Conservation (phyloP, 148 eudicot genomes). For the Rhododendron griersonianum region DNA sequence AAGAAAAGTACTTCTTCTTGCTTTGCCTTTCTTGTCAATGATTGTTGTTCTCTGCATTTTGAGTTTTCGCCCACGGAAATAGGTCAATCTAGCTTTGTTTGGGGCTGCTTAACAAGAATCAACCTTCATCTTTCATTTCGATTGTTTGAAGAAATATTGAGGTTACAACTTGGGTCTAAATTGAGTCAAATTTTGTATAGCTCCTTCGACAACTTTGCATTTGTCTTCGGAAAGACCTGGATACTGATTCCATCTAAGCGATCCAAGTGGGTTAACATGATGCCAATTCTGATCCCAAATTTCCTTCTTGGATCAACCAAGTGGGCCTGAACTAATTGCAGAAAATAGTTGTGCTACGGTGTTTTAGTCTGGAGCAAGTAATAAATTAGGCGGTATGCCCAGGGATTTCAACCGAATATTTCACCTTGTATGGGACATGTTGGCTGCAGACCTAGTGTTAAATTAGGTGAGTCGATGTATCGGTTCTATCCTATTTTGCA, state of each 20-base stretch:
- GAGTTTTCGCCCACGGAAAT: background rate
- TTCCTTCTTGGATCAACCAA: too few species aligned
- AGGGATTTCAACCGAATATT: background rate
- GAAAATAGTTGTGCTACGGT: background rate
- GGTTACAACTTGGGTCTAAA: background rate
- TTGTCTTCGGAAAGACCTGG: background rate
- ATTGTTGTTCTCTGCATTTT: background rate
- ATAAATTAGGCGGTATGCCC: background rate
- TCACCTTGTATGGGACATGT: background rate
- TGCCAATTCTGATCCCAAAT: too few species aligned
- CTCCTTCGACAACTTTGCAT: background rate
- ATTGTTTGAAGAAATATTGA: too few species aligned
- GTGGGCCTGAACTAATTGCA: too few species aligned
- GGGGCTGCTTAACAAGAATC: background rate
- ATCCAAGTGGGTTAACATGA: background rate
- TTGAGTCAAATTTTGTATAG: background rate
- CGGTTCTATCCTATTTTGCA: background rate
- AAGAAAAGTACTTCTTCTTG: background rate
- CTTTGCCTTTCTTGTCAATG: background rate
- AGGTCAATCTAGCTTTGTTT: background rate
- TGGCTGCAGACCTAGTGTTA: too few species aligned
- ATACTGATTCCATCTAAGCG: background rate
- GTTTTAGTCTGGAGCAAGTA: background rate
- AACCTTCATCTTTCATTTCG: background rate
- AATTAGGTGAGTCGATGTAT: background rate